Conservation (phyloP, 2,329 filamentous ascomycete genomes). For the Phoma sp. region DNA sequence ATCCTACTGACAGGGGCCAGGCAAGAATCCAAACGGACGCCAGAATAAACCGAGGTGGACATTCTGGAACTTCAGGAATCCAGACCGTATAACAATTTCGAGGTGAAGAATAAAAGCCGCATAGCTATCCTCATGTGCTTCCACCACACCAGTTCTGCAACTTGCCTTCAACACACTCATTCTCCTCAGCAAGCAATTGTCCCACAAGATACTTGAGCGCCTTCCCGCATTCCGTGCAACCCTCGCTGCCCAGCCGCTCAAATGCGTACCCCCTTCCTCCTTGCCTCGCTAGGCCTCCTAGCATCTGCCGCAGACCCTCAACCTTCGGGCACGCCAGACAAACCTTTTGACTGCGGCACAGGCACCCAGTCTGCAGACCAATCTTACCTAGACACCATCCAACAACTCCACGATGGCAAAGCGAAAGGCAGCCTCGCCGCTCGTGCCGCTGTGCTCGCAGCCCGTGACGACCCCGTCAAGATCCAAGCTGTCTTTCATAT, state of each 20-base stretch:
- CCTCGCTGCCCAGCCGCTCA: constrained; percentile 18
- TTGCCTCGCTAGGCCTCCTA: constrained; percentile 42
- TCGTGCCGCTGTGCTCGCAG: constrained; percentile 32
- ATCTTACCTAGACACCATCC: constrained; percentile 48
- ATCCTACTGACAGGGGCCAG: constrained; percentile 23
- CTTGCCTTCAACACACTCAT: constrained; percentile 22
- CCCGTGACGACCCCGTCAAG: constrained; percentile 43
- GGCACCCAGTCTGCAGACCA: constrained; percentile 47
- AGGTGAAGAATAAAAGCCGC: constrained; percentile 39
- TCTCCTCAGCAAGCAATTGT: constrained; percentile 19
- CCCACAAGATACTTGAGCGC: constrained; percentile 17
- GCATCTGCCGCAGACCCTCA: constrained; percentile 26
- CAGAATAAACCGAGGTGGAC: constrained; percentile 32
- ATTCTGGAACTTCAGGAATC: constrained; percentile 44
- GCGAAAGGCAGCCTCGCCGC: constrained; percentile 36
- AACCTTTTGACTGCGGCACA: constrained; percentile 55
- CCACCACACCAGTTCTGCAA: constrained; percentile 13
- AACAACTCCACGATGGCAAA: constrained; percentile 40
- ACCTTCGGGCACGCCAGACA: constrained; percentile 21
- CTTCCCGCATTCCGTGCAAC: constrained; percentile 30
- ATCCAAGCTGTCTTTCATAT: constrained; percentile 57
- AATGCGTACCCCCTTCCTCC: constrained; percentile 40
- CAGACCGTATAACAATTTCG: constrained; percentile 30
- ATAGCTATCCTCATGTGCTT: constrained; percentile 21
- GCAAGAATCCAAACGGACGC: constrained; percentile 27